A percentile compares a stretch with the other conserved stretches of the same genome.
These are phyloP conservation scores for Fusarium praegraminearum DNA, from an alignment of 2,329 filamentous ascomycete genomes.

Conservation along the genomic window DNA sequence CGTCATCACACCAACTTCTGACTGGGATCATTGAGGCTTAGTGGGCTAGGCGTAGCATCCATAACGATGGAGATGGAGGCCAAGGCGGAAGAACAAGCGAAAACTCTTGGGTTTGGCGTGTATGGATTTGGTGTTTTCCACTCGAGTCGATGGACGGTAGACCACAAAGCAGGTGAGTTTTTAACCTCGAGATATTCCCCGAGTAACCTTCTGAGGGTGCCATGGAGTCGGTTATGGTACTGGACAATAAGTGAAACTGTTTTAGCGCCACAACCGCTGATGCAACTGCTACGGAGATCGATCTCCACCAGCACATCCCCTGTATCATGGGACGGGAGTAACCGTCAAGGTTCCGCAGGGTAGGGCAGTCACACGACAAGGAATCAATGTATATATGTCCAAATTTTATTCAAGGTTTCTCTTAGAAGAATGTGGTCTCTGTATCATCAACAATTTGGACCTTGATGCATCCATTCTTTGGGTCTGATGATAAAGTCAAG, in stretches of 20 bases:
- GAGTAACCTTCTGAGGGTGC: neutral
- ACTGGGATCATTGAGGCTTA: constrained; percentile 33
- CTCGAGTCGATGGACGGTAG: too few species aligned
- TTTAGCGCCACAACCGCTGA: constrained; percentile 6
- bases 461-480: constrained; percentile 52
- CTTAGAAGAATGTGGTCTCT: constrained; percentile 44
- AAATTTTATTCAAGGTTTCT: neutral
- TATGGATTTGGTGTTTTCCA: neutral
- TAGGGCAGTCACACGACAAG: constrained; percentile 1
- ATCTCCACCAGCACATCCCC: constrained; percentile 4
- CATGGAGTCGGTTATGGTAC: neutral
- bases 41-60: constrained; percentile 10
- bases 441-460: constrained; percentile 53
- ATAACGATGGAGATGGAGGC: neutral
- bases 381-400: neutral
- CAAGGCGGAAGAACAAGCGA: constrained; percentile 11
- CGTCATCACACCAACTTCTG: constrained; percentile 36
- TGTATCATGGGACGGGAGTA: constrained; percentile 1
- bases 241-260: neutral
- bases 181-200: neutral
- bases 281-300: neutral
- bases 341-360: neutral
- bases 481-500: constrained; percentile 51
- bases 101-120: neutral
- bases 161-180: neutral